Percentiles rank a stretch among this genome's conserved stretches.
Conservation (phyloP, 2,329 filamentous ascomycete species). For the Ophiostoma sp. region DNA sequence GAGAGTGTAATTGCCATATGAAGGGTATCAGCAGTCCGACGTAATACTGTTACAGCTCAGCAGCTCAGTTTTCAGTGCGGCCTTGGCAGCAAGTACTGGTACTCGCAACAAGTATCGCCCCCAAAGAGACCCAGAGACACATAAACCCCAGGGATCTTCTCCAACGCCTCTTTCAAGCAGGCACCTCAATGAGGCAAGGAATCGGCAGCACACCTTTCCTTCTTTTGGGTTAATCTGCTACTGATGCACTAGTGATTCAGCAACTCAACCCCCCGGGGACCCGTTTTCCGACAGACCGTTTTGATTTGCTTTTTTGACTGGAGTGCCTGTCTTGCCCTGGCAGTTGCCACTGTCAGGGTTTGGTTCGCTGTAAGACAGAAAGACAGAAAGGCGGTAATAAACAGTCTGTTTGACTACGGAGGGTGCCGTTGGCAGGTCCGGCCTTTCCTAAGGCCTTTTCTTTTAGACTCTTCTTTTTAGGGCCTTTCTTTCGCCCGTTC, state of each 20-base stretch:
- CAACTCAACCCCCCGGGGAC: background rate
- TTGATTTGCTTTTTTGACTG: background rate
- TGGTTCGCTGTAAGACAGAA: background rate
- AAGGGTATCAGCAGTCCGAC: background rate
- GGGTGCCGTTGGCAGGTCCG: background rate
- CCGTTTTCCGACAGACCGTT: background rate
- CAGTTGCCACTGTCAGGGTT: background rate
- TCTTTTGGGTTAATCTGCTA: background rate
- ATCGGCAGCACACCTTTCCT: background rate
- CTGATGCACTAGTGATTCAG: constrained; percentile 19
- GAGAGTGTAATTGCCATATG: background rate
- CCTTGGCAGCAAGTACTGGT: background rate
- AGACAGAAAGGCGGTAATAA: background rate
- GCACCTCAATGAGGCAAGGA: background rate
- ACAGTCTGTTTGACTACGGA: background rate
- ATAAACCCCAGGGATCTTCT: constrained; percentile 9
- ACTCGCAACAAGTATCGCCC: background rate
- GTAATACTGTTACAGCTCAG: background rate
- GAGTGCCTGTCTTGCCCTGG: background rate
- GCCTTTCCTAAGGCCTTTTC: background rate
- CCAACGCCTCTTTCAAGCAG: background rate
- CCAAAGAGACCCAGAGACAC: background rate
- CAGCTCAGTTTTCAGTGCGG: too few relatives aligned
- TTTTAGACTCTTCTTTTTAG: background rate
- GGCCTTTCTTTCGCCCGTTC: background rate